Evolutionary conservation across 2,329 filamentous ascomycete genomes (phyloP).

Genomic region (Fusarium irregulare): DNA sequence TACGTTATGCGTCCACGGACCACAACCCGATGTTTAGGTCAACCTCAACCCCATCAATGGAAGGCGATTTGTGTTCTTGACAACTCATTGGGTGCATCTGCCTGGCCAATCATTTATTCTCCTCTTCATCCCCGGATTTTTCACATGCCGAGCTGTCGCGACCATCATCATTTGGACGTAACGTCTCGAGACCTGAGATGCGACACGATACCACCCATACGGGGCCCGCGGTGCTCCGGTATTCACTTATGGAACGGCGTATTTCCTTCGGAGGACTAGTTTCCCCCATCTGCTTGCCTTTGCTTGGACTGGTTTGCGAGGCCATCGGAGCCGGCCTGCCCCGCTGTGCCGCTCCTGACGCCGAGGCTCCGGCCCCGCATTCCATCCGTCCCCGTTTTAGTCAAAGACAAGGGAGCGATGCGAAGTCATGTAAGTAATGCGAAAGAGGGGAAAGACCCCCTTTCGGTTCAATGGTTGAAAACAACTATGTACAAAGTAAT

Average conservation of each 20-base stretch:
- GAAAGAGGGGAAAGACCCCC: neutral
- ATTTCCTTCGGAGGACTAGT: neutral
- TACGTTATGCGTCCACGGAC: neutral
- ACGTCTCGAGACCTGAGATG: neutral
- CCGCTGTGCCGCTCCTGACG: neutral
- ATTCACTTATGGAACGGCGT: neutral
- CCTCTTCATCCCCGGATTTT: conserved; percentile 18
- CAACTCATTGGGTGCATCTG: neutral
- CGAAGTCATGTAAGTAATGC: neutral
- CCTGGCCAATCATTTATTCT: conserved; percentile 16
- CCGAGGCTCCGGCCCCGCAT: conserved; percentile 35
- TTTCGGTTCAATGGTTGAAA: conserved; percentile 2
- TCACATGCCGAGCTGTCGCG: conserved; percentile 22
- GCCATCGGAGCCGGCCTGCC: conserved; percentile 2
- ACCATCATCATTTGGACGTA: conserved; percentile 5
- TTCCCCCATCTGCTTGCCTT: neutral
- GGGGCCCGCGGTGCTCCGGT: conserved; percentile 27
- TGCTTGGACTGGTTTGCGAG: neutral
- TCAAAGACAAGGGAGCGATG: neutral
- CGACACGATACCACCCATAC: neutral
- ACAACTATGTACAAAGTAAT: conserved; percentile 13
- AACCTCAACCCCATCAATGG: neutral
- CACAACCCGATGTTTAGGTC: neutral
- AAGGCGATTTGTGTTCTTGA: neutral
- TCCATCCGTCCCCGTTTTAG: neutral